A percentile compares a stretch with the other conserved stretches of the same genome.
These are phyloP conservation scores for Diddensiella caesifluorescens DNA, from an alignment of 805 yeast species.

Conservation along the genomic window DNA sequence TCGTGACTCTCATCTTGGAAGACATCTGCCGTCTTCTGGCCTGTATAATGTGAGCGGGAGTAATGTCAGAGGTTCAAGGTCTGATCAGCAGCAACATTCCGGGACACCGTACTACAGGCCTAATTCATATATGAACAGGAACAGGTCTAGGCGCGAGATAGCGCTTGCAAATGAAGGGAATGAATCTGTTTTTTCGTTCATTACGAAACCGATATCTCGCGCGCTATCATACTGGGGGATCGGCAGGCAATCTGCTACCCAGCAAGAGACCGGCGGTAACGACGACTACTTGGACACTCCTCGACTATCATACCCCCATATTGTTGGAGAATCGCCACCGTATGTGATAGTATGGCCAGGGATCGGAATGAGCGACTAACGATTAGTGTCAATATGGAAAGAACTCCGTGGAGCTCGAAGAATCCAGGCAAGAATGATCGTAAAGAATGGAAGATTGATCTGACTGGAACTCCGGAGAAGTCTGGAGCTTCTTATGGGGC, in stretches of 20 bases:
- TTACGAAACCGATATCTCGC: slow-evolving; percentile 1
- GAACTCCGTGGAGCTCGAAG: neutral
- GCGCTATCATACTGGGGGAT: slow-evolving; percentile 2
- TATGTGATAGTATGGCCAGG: too few relatives aligned
- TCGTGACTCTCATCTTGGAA: too few relatives aligned
- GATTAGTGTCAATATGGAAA: too few relatives aligned
- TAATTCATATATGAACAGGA: neutral
- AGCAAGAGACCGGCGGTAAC: too few relatives aligned
- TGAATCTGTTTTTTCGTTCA: neutral
- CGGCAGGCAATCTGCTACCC: neutral
- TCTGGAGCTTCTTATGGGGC: slow-evolving; percentile 10
- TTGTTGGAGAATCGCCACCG: slow-evolving; percentile 16
- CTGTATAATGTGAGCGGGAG: too few relatives aligned
- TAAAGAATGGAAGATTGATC: neutral
- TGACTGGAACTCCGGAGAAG: slow-evolving; percentile 10
- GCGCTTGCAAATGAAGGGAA: neutral
- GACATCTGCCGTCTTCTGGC: too few relatives aligned
- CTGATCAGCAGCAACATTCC: neutral
- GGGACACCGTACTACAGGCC: slow-evolving; percentile 3
- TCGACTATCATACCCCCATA: slow-evolving; percentile 9
- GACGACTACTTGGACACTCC: too few relatives aligned
- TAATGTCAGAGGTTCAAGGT: neutral
- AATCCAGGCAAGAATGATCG: neutral
- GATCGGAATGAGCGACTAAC: too few relatives aligned
- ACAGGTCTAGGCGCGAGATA: neutral